Evolutionary conservation across 2,329 filamentous ascomycete genomes (phyloP), one percentile per base, ranked within the genome.

Genomic region (Trichoderma koningii): DNA sequence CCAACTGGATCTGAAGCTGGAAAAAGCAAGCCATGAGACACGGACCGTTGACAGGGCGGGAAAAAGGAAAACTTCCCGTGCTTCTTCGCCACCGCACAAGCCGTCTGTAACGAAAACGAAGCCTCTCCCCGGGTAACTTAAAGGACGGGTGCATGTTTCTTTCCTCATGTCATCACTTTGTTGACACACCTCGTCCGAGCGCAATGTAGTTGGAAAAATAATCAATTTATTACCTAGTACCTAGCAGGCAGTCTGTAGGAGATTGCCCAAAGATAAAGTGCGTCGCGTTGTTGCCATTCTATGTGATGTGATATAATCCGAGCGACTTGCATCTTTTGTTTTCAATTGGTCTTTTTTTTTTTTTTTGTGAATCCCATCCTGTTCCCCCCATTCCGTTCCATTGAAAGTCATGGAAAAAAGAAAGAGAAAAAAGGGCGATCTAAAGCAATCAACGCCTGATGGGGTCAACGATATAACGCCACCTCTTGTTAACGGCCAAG

Each of bases 361-460:
- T 62, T 57, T 61, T 30, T 51, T 51, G 57, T 61, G 41, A 52
- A 53, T 52, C 38, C 57, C 57, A 48, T 62, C 57, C 48, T 61
- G 57, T 62, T 14, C 57, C 48, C 48, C n/a, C 10, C 30, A 52
- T n/a, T 41, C 56, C 44, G 30, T 52, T 30, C 42, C 55, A 34
- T 47, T 21, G 26, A 34, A 23, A 44, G 0, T 12, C 7, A 50
- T 23, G 17, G 28, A 55, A 14, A n/a, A 44, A 26, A 55, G 15
- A 55, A 52, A 23, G 19, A 21, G 28, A 51, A 44, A 52, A 30
- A 52, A 45, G 57, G 26, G 38, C 48, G 52, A 48, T 62, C 47
- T 52, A 52, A 38, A 62, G 57, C 57, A 62, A 52, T 62, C 48
- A 62, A 62, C 57, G 57, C 57, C 57, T 53, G 57, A 62, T 62